Evolutionary conservation across 1,139 yeast species (phyloP).

Genomic region (Petasospora rhodanensis): DNA sequence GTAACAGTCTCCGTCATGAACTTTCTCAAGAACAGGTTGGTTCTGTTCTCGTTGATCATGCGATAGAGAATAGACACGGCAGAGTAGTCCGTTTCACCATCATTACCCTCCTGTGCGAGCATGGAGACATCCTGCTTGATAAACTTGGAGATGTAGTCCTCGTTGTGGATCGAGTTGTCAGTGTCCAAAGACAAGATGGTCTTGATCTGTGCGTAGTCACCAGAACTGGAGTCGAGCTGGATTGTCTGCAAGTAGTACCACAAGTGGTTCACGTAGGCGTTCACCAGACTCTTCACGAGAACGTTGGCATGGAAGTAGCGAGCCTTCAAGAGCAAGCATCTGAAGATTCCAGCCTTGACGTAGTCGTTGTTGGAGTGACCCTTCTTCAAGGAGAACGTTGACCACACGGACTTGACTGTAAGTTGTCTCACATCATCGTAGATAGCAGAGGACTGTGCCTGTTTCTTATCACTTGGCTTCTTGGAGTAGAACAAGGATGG

Average conservation of each 20-base stretch:
- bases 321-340: constrained; percentile 26
- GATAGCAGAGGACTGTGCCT: background rate
- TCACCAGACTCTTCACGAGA: constrained; percentile 17
- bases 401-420: constrained; percentile 18
- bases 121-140: constrained; percentile 11
- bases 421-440: constrained; percentile 21
- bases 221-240: constrained; percentile 14
- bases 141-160: constrained; percentile 20
- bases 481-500: constrained; percentile 23
- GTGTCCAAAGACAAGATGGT: constrained; percentile 23
- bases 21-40: constrained; percentile 16
- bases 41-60: constrained; percentile 19
- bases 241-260: constrained; percentile 26
- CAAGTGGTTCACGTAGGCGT: constrained; percentile 23
- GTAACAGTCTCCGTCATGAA: constrained; percentile 17
- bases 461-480: constrained; percentile 8
- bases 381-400: constrained; percentile 19
- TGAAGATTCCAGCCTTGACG: constrained; percentile 27
- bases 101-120: constrained; percentile 13
- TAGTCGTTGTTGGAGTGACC: constrained; percentile 23
- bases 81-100: constrained; percentile 16
- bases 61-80: constrained; percentile 12
- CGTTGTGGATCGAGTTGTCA: constrained; percentile 25
- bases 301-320: constrained; percentile 18
- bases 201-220: constrained; percentile 26